phyloP scores from a whole-genome alignment of 129 eudicot genomes.

The Oenanthe sinensis region DNA sequence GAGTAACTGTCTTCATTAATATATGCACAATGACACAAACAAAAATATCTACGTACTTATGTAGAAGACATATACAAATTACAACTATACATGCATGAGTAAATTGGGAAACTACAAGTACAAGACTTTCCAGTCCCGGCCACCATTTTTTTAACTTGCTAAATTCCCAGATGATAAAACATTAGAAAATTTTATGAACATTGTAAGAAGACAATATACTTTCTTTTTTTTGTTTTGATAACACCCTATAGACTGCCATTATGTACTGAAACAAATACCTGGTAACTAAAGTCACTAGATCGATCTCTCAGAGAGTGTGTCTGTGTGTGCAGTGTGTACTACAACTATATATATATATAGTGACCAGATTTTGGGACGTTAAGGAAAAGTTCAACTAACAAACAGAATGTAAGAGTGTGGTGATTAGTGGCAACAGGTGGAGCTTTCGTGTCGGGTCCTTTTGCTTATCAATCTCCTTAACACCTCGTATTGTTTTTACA shows the following conservation, averaged over 20 bases:
- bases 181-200: neutral
- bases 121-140: too few relatives aligned
- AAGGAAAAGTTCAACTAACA: neutral
- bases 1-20: too few relatives aligned
- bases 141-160: too few relatives aligned
- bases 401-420: neutral
- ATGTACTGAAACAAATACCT: conserved; percentile 27
- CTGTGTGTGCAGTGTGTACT: neutral
- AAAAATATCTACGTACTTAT: too few relatives aligned
- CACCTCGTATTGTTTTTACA: neutral
- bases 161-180: conserved; percentile 2
- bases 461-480: neutral
- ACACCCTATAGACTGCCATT: neutral
- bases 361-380: neutral
- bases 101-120: too few relatives aligned
- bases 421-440: neutral
- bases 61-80: too few relatives aligned
- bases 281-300: conserved; percentile 30
- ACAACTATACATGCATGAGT: too few relatives aligned
- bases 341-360: neutral
- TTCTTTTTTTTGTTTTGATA: too few relatives aligned
- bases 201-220: neutral
- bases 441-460: neutral
- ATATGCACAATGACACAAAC: too few relatives aligned
- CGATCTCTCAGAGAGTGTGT: conserved; percentile 17